These are phyloP conservation scores for Penicillium crustosum DNA, from an alignment of 2,329 filamentous ascomycete genomes.

Conservation along the genomic window DNA sequence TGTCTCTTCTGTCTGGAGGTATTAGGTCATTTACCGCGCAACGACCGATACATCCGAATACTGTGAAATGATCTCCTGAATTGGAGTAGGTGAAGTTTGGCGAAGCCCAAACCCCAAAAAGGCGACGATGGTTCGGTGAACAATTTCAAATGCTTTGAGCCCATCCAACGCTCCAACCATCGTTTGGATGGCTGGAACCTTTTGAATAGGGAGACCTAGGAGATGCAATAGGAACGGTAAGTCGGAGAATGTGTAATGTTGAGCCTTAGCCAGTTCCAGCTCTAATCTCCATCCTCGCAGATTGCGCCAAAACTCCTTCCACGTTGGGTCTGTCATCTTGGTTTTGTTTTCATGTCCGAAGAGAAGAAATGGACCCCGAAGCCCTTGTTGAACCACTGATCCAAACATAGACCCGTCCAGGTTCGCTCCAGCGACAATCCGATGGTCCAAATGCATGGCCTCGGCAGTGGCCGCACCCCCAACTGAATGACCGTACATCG, in stretches of 20 bases:
- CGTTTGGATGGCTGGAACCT: background rate
- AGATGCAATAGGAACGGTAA: conserved; percentile 24
- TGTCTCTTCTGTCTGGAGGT: too few species aligned
- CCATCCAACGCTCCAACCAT: background rate
- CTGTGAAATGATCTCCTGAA: background rate
- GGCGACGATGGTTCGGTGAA: background rate
- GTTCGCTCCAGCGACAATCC: conserved; percentile 22
- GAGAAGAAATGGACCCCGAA: conserved; percentile 16
- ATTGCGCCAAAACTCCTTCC: conserved; percentile 14
- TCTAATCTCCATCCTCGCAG: conserved; percentile 19
- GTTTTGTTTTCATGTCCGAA: conserved; percentile 18
- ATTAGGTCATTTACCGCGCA: background rate
- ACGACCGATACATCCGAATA: background rate
- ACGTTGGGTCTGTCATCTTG: conserved; percentile 15
- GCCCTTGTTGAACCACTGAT: conserved; percentile 12
- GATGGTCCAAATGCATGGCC: conserved; percentile 17
- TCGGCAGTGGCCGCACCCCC: conserved; percentile 24
- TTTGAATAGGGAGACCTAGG: background rate
- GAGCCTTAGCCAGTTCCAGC: conserved; percentile 14
- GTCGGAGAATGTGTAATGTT: conserved; percentile 22
- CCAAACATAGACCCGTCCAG: conserved; percentile 21
- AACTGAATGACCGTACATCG: conserved; percentile 25
- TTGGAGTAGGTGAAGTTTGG: background rate
- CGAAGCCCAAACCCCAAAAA: background rate
- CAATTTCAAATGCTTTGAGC: background rate